phyloP scores from a whole-genome alignment of 257 asterid species.

The Penstemon barbatus region DNA sequence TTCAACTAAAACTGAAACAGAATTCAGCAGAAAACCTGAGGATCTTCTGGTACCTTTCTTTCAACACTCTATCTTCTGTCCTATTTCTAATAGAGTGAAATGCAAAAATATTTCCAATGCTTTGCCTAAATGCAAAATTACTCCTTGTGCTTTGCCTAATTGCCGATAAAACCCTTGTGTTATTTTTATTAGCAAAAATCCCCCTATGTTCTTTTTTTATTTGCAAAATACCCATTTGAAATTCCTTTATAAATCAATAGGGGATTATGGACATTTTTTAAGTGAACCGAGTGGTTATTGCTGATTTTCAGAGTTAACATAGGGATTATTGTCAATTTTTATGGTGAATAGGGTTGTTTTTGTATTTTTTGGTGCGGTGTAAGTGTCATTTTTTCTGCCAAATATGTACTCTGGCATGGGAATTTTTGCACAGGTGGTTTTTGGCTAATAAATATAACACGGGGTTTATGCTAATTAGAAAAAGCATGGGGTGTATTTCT shows the following conservation, averaged over 20 bases:
- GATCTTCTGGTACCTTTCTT: conserved; percentile 74
- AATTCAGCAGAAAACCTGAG: conserved; percentile 76
- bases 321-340: too few relatives aligned
- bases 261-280: too few relatives aligned
- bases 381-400: too few relatives aligned
- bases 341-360: too few relatives aligned
- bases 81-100: not conserved
- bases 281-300: too few relatives aligned
- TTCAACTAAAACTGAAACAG: conserved; percentile 70
- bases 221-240: not conserved
- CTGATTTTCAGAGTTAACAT: too few relatives aligned
- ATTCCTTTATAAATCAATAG: not conserved
- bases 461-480: too few relatives aligned
- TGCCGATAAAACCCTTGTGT: not conserved
- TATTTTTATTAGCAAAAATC: not conserved
- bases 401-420: too few relatives aligned
- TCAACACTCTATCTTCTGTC: not conserved
- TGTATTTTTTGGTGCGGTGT: too few relatives aligned
- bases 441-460: too few relatives aligned
- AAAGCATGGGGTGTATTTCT: not conserved
- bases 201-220: not conserved
- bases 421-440: too few relatives aligned
- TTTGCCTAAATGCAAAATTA: not conserved
- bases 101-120: not conserved
- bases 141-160: not conserved